Conservation (phyloP, 148 eudicot species). For the Vaccinium corymbosum region DNA sequence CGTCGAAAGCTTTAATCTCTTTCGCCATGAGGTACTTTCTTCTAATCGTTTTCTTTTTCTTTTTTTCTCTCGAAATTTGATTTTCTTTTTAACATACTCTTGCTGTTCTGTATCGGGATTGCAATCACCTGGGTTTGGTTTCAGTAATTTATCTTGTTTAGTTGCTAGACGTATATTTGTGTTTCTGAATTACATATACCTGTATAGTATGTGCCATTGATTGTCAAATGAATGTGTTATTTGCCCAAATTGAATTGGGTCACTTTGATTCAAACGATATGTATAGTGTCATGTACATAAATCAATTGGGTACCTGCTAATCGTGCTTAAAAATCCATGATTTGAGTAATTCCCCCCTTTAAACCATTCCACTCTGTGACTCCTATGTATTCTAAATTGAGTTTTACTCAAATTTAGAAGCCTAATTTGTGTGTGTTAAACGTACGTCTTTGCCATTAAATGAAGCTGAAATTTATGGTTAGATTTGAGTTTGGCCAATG, state of each 20-base stretch:
- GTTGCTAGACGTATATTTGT: not conserved
- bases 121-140: not conserved
- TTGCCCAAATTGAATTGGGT: not conserved
- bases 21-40: constrained; percentile 14
- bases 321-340: not conserved
- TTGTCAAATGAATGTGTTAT: too few species aligned
- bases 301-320: not conserved
- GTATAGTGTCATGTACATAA: not conserved
- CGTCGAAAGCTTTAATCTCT: not conserved
- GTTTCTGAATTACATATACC: not conserved
- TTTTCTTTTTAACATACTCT: not conserved
- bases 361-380: not conserved
- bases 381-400: not conserved
- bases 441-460: not conserved
- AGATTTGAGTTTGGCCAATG: not conserved
- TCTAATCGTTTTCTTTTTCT: not conserved
- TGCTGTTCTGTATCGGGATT: not conserved
- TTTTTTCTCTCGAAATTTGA: not conserved
- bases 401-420: not conserved
- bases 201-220: not conserved
- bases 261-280: not conserved
- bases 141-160: not conserved
- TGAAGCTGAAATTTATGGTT: not conserved
- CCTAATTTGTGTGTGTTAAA: not conserved
- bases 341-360: not conserved